These are phyloP conservation scores for Arthrocladium fulminans DNA, from an alignment of 2,329 filamentous ascomycete genomes.

Conservation along the genomic window DNA sequence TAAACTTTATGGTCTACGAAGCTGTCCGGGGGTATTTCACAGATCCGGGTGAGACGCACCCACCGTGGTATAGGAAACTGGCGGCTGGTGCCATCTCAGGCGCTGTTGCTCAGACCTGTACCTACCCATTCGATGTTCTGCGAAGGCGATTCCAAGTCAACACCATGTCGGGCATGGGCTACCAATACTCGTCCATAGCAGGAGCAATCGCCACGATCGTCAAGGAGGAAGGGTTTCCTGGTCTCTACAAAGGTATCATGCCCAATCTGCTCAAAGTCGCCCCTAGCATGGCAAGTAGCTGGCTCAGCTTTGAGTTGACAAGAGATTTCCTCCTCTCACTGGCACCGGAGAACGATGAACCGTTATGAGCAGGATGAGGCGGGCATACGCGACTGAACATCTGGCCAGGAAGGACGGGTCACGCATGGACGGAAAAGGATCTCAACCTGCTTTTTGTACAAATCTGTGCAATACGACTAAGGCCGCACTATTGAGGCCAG, in stretches of 20 bases:
- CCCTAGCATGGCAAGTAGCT: constrained; percentile 96
- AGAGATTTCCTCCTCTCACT: constrained; percentile 65
- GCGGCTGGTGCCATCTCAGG: constrained; percentile 89
- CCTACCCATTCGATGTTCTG: constrained; percentile 94
- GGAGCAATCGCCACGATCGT: constrained; percentile 79
- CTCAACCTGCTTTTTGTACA: not conserved
- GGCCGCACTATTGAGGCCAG: not conserved
- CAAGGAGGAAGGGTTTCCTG: constrained; percentile 69
- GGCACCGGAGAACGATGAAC: constrained; percentile 14
- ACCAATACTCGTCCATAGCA: constrained; percentile 79
- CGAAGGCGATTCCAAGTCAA: constrained; percentile 96
- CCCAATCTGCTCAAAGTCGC: constrained; percentile 95
- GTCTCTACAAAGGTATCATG: constrained; percentile 91
- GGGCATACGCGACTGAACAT: not conserved
- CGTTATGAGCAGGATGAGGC: constrained; percentile 12
- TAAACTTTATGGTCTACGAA: constrained; percentile 99
- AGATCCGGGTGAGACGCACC: constrained; percentile 76
- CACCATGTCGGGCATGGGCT: constrained; percentile 97
- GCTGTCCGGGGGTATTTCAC: constrained; percentile 76
- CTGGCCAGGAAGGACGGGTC: not conserved
- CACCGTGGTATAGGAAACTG: constrained; percentile 69
- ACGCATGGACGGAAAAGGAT: not conserved
- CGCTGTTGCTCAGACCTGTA: constrained; percentile 92
- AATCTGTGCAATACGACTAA: constrained; percentile 1
- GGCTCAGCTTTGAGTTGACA: constrained; percentile 93